Conservation (phyloP, 2,329 filamentous ascomycete genomes). For the Fusarium sp. region DNA sequence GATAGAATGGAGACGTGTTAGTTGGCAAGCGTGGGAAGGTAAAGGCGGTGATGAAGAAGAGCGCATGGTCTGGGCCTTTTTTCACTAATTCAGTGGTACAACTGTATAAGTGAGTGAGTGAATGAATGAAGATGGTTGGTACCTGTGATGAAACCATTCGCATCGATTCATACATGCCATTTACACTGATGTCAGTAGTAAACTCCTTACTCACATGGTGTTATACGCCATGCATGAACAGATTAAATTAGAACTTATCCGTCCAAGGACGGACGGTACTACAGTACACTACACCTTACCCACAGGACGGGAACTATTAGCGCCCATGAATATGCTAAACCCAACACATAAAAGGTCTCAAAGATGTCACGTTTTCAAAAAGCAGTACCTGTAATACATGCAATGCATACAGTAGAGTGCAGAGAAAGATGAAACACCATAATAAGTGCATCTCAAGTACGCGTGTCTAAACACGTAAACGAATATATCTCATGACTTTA, state of each 20-base stretch:
- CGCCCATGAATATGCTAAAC: constrained; percentile 24
- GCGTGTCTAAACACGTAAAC: constrained; percentile 32
- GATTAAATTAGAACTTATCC: constrained; percentile 22
- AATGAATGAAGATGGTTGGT: neutral
- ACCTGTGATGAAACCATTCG: neutral
- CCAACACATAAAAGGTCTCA: constrained; percentile 18
- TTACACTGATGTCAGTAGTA: neutral
- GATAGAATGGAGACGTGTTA: constrained; percentile 32
- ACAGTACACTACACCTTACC: constrained; percentile 1
- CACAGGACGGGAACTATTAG: constrained; percentile 30
- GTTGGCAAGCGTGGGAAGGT: constrained; percentile 18
- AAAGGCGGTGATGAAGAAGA: constrained; percentile 32
- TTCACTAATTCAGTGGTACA: neutral
- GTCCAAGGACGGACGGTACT: neutral
- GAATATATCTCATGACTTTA: constrained; percentile 14
- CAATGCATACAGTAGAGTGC: neutral
- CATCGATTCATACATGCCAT: neutral
- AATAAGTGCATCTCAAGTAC: constrained; percentile 9
- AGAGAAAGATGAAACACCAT: constrained; percentile 8
- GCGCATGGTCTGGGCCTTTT: constrained; percentile 7
- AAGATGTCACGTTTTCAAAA: constrained; percentile 11
- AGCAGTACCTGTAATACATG: neutral
- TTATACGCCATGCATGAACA: constrained; percentile 7
- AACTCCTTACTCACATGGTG: too few species aligned
- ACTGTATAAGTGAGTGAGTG: neutral